Evolutionary conservation across 2,329 filamentous ascomycete genomes (phyloP).

Genomic region (Biscogniauxia sp.): DNA sequence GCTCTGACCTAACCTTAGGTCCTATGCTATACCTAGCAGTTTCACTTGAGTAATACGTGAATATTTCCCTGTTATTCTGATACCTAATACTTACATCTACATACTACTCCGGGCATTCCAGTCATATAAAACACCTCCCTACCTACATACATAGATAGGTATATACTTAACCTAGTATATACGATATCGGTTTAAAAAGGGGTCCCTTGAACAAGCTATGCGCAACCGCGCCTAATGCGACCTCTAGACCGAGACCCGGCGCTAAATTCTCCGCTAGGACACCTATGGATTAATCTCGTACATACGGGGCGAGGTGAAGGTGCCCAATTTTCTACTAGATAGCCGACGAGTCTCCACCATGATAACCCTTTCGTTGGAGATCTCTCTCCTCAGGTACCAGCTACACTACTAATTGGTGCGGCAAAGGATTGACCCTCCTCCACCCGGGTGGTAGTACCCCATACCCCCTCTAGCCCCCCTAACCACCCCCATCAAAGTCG

Average conservation of each 20-base stretch:
- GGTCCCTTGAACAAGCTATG: neutral
- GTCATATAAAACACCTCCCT: too few relatives aligned
- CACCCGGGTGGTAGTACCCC: neutral
- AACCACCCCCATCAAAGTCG: neutral
- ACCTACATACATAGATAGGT: too few relatives aligned
- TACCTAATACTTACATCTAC: too few relatives aligned
- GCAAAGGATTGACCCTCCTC: neutral
- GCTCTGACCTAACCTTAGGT: too few relatives aligned
- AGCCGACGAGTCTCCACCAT: neutral
- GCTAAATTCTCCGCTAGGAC: neutral
- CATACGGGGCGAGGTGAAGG: too few relatives aligned
- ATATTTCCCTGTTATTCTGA: too few relatives aligned
- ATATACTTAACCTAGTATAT: too few relatives aligned
- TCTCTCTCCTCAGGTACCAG: neutral
- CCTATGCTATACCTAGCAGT: too few relatives aligned
- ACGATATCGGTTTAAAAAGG: too few relatives aligned
- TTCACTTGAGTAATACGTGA: too few relatives aligned
- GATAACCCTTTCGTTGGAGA: neutral
- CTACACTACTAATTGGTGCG: slow-evolving; percentile 1
- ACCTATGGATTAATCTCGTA: neutral
- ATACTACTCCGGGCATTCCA: too few relatives aligned
- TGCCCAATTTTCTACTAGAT: neutral
- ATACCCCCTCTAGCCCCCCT: neutral
- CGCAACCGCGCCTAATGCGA: neutral
- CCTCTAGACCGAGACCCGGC: neutral